Conservation (phyloP, 2,329 filamentous ascomycete genomes). For the Colletotrichum musicola region DNA sequence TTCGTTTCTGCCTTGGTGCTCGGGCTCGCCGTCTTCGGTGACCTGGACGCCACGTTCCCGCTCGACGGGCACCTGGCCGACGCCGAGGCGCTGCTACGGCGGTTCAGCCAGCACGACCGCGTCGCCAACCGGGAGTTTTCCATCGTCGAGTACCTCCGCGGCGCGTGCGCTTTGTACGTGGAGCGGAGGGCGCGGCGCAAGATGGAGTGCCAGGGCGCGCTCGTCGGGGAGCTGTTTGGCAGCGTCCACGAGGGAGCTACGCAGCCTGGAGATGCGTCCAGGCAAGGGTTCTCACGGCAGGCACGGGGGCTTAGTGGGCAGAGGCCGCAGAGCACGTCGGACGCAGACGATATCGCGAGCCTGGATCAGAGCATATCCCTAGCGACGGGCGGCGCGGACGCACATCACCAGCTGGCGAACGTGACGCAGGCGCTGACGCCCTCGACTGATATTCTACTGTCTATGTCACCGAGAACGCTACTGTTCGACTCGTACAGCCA, state of each 20-base stretch:
- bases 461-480: slow-evolving; percentile 42
- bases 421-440: slow-evolving; percentile 33
- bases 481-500: slow-evolving; percentile 42
- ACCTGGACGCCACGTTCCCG: slow-evolving; percentile 53
- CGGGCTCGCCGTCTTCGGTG: slow-evolving; percentile 58
- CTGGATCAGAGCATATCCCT: slow-evolving; percentile 14
- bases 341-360: neutral
- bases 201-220: slow-evolving; percentile 42
- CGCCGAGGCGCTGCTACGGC: slow-evolving; percentile 42
- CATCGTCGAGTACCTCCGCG: slow-evolving; percentile 43
- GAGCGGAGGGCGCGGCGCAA: slow-evolving; percentile 41
- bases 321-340: neutral
- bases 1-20: slow-evolving; percentile 60
- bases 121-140: slow-evolving; percentile 42
- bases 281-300: neutral
- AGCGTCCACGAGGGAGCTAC: slow-evolving; percentile 39
- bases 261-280: neutral
- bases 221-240: slow-evolving; percentile 44
- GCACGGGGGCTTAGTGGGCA: neutral
- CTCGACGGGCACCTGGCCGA: slow-evolving; percentile 44
- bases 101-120: slow-evolving; percentile 43
- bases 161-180: slow-evolving; percentile 42
- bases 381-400: slow-evolving; percentile 9
- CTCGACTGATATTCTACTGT: slow-evolving; percentile 36
- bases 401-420: neutral